Conservation (phyloP, 108 stramenopile genomes). For the Hondaea fermentalgiana region DNA sequence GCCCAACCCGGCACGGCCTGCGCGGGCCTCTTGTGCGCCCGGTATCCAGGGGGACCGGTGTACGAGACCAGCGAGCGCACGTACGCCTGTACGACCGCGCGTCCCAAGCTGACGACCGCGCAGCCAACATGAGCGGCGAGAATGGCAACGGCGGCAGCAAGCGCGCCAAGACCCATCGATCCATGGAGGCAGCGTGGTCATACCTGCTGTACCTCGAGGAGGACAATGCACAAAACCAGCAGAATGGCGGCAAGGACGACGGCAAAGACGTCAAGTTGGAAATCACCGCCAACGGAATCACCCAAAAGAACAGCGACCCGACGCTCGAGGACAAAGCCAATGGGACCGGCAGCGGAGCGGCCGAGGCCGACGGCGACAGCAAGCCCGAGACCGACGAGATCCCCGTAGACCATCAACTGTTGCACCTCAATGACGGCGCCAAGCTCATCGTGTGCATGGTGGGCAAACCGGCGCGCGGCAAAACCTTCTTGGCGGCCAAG, state of each 20-base stretch:
- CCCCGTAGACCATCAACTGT: not conserved
- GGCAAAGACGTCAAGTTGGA: not conserved
- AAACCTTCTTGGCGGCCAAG: constrained; percentile 88
- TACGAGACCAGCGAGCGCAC: too few relatives aligned
- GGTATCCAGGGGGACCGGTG: too few relatives aligned
- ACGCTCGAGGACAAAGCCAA: not conserved
- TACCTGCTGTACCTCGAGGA: constrained; percentile 6
- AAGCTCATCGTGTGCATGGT: constrained; percentile 85
- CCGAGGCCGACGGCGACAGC: not conserved
- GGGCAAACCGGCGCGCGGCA: constrained; percentile 91
- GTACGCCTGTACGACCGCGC: too few relatives aligned
- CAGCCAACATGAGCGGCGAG: not conserved
- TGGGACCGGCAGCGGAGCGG: not conserved
- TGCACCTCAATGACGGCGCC: constrained; percentile 10
- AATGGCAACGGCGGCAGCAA: not conserved
- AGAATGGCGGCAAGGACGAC: not conserved
- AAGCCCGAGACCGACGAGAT: constrained; percentile 11
- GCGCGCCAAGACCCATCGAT: not conserved
- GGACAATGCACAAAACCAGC: not conserved
- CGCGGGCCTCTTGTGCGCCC: too few relatives aligned
- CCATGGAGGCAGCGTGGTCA: not conserved
- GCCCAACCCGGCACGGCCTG: too few relatives aligned
- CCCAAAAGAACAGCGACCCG: too few relatives aligned
- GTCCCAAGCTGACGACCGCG: too few relatives aligned
- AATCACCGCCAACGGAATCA: not conserved